A percentile compares a stretch with the other conserved stretches of the same genome.
Evolutionary conservation across 1,284 basidiomycete species (phyloP).

Genomic region (Sporisorium scitamineum): DNA sequence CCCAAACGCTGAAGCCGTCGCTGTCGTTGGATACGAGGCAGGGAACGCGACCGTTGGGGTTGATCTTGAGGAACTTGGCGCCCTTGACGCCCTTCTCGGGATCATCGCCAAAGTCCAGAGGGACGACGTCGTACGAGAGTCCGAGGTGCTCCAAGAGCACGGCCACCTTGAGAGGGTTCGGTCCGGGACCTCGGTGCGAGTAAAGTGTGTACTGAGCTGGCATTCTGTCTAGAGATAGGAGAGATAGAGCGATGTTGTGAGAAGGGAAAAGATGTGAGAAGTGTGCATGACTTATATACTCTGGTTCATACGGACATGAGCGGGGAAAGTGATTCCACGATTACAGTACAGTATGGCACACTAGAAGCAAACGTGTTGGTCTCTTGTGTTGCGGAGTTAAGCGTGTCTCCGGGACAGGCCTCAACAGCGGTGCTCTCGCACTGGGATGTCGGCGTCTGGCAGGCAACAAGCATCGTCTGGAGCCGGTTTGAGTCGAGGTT

Average conservation of each 20-base stretch:
- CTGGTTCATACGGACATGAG: not conserved
- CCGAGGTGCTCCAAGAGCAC: conserved; percentile 62
- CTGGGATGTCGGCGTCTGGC: too few species aligned
- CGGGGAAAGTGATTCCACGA: not conserved
- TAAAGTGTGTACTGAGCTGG: conserved; percentile 61
- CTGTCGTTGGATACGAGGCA: conserved; percentile 61
- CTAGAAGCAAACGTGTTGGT: not conserved
- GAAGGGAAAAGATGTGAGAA: not conserved
- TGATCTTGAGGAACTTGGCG: conserved; percentile 56
- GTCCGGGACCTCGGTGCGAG: conserved; percentile 56
- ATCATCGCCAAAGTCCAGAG: conserved; percentile 58
- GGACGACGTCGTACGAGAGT: conserved; percentile 54
- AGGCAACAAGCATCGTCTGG: too few species aligned
- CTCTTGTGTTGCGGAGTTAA: not conserved
- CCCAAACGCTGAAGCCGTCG: conserved; percentile 58
- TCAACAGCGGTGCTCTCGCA: too few species aligned
- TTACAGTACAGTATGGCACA: not conserved
- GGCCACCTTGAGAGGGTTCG: conserved; percentile 63
- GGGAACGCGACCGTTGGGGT: conserved; percentile 62
- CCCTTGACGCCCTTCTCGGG: conserved; percentile 62
- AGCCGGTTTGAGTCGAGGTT: not conserved
- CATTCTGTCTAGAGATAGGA: conserved; percentile 22
- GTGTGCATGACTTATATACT: too few species aligned
- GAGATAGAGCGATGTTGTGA: too few species aligned
- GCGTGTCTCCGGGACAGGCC: too few species aligned